These are phyloP conservation scores for Cenchrus fungigraminus DNA, from an alignment of 176 grass and related monocot species.

Conservation along the genomic window DNA sequence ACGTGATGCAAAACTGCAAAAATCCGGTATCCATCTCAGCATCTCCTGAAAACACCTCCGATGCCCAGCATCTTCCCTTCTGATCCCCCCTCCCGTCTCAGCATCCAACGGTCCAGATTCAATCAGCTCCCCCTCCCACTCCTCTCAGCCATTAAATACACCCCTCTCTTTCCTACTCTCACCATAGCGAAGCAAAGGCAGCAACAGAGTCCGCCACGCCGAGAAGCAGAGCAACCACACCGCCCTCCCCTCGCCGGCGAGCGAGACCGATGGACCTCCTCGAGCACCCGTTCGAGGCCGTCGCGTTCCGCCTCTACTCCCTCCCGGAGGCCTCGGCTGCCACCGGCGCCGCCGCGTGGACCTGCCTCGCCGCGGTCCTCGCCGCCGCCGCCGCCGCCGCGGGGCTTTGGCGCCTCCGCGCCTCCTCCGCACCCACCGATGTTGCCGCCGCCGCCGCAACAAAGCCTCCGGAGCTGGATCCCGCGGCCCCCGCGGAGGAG, in stretches of 20 bases:
- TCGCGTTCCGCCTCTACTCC: slow-evolving; percentile 63
- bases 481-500: not conserved
- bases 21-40: slow-evolving; percentile 28
- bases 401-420: slow-evolving; percentile 69
- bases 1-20: not conserved
- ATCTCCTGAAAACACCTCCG: too few species aligned
- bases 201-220: not conserved
- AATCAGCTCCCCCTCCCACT: not conserved
- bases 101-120: slow-evolving; percentile 41
- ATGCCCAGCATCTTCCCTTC: slow-evolving; percentile 39
- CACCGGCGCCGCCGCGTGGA: slow-evolving; percentile 43
- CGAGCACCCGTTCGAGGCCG: slow-evolving; percentile 61
- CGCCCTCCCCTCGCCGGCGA: slow-evolving; percentile 6
- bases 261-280: slow-evolving; percentile 65
- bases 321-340: slow-evolving; percentile 41
- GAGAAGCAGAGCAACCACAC: not conserved
- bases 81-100: slow-evolving; percentile 24
- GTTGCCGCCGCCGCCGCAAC: not conserved
- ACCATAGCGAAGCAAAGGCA: not conserved
- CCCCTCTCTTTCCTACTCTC: not conserved
- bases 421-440: slow-evolving; percentile 19
- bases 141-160: slow-evolving; percentile 59
- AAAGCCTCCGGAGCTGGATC: not conserved
- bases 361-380: slow-evolving; percentile 59
- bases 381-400: slow-evolving; percentile 60